Base-by-base conservation (phyloP, 441 rosid species). In the Kokia cookei region DNA sequence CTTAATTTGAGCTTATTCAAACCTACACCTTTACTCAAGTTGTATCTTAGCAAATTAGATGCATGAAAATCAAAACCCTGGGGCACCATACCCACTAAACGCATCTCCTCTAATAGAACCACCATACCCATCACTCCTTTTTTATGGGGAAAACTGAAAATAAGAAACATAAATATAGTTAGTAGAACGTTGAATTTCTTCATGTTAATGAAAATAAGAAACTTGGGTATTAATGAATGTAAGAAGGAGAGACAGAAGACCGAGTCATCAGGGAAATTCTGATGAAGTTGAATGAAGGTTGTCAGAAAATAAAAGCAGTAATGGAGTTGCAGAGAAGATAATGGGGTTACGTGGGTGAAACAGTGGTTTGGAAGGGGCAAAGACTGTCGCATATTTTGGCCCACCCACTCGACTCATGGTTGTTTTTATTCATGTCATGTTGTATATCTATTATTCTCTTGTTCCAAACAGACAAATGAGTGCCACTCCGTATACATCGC, bases 221-320 rank as follows among this genome's bases (percentile, higher is more conserved):
- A 22, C 27, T 55, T 55, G 60, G 22, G 29, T 4, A 29, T 22
- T 24, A 24, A 22, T 22, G 29, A 24, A 55, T 55, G 29, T 11
- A 22, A 22, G 60, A 57, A 57, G 32, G 32, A 11, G 32, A 35
- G 73, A 69, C 61, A 69, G 73, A n/a, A 69, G 71, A 67, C 26
- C 26, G 58, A 17, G 48, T 53, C 29, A 53, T 53, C 48, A 62
- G 47, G 73, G 7, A 53, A 32, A 32, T 2, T 54, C 62, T 53
- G 73, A 4, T 53, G 24, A 3, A 22, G 2, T 29, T 15, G 60
- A 53, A 7, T 50, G 19, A 37, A 53, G 62, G 14, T 19, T 54
- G 63, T 54, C 73, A 69, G 72, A 53, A 53, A 53, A 51, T 4
- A 6, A 51, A 51, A 51, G 57, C 37, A 6, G 24, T 2, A n/a